Evolutionary conservation across 2,329 filamentous ascomycete genomes (phyloP).

Genomic region (Rutstroemia sp.): DNA sequence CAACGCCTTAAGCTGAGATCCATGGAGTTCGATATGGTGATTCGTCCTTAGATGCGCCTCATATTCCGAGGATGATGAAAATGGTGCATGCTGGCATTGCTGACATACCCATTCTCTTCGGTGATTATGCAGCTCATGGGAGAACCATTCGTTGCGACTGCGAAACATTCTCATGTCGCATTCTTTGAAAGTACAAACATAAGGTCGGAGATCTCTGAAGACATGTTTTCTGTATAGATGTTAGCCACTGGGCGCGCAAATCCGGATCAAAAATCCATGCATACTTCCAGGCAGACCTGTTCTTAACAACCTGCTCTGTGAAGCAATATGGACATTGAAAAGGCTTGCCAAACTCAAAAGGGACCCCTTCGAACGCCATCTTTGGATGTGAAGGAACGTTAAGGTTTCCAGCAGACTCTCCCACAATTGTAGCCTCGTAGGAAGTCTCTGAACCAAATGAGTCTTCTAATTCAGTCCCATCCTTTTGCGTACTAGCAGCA

Average conservation of each 20-base stretch:
- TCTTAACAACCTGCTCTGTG: constrained; percentile 18
- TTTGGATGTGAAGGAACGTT: constrained; percentile 17
- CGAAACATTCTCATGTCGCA: constrained; percentile 28
- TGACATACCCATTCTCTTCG: constrained; percentile 25
- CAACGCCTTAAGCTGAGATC: constrained; percentile 18
- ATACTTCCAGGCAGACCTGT: constrained; percentile 20
- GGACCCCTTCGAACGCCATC: constrained; percentile 17
- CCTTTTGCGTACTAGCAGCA: background rate
- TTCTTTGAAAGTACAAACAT: constrained; percentile 30
- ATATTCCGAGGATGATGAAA: constrained; percentile 11
- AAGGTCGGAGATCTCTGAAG: constrained; percentile 30
- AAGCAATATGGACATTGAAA: constrained; percentile 23
- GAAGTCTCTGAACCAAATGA: constrained; percentile 22
- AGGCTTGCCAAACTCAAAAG: constrained; percentile 19
- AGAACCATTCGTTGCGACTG: constrained; percentile 28
- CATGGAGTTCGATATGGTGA: constrained; percentile 6
- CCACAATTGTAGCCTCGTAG: constrained; percentile 17
- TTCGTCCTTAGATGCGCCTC: constrained; percentile 11
- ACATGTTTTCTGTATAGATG: constrained; percentile 22
- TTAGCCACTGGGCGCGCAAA: background rate
- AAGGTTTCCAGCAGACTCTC: constrained; percentile 9
- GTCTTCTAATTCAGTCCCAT: constrained; percentile 1
- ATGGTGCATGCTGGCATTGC: constrained; percentile 15
- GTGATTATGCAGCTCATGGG: constrained; percentile 29
- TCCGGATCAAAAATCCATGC: background rate